Conservation (phyloP, 2,329 filamentous ascomycete genomes). For the Cladosporium sp. region DNA sequence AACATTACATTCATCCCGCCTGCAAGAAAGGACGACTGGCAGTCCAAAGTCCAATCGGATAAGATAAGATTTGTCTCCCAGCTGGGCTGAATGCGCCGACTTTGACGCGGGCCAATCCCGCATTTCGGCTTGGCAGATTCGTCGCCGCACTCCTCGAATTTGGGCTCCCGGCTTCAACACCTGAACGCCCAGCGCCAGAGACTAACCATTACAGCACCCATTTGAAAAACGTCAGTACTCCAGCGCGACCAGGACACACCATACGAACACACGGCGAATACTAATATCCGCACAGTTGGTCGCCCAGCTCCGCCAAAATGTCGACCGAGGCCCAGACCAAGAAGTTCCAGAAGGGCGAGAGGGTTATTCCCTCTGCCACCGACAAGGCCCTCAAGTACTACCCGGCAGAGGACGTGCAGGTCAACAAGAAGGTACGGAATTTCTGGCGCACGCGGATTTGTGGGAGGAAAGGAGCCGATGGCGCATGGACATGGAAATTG, state of each 20-base stretch:
- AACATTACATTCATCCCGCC: no score
- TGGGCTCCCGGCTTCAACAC: no score
- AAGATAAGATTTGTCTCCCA: no score
- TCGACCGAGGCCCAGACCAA: constrained; percentile 55
- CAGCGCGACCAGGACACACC: constrained; percentile 1
- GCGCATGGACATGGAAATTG: not conserved
- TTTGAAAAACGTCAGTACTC: constrained; percentile 9
- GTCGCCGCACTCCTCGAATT: no score
- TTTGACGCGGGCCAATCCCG: no score
- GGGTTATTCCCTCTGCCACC: constrained; percentile 76
- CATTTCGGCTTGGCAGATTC: no score
- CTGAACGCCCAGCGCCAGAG: not conserved
- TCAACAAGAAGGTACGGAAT: constrained; percentile 82
- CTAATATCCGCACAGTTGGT: constrained; percentile 12
- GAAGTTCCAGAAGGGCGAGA: constrained; percentile 96
- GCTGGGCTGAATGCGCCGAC: no score
- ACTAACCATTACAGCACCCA: constrained; percentile 7
- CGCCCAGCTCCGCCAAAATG: constrained; percentile 21
- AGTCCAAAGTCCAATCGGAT: no score
- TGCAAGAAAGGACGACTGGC: no score
- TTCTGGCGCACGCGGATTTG: not conserved
- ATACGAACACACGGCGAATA: not conserved
- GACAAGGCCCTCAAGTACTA: constrained; percentile 99
- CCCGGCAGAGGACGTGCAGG: constrained; percentile 82
- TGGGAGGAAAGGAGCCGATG: not conserved